phyloP scores from a whole-genome alignment of 2,329 filamentous ascomycete species.

The Stagonosporopsis tanaceti region DNA sequence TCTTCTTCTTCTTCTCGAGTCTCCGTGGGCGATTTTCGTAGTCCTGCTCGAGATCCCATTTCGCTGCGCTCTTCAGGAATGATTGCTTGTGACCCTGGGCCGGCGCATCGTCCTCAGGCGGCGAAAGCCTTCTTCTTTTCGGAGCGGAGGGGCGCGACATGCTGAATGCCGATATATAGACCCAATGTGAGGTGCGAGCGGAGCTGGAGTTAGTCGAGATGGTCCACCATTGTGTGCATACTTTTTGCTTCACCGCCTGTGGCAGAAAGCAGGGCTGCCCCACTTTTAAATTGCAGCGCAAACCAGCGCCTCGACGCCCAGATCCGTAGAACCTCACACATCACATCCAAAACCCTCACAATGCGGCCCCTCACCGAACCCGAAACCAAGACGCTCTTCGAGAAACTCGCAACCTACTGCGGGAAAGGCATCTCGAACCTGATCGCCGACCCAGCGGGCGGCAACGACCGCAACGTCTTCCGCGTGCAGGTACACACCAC shows the following conservation, averaged over 20 bases:
- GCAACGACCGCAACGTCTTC: conserved; percentile 55
- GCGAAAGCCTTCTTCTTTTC: conserved; percentile 50
- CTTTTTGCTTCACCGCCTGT: conserved; percentile 20
- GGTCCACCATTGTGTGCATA: conserved; percentile 1
- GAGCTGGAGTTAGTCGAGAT: neutral
- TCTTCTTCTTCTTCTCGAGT: conserved; percentile 66
- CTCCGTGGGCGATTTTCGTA: conserved; percentile 85
- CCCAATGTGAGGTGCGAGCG: conserved; percentile 1
- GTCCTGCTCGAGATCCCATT: conserved; percentile 91
- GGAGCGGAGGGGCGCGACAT: conserved; percentile 48
- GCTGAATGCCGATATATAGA: neutral
- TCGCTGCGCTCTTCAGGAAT: conserved; percentile 77
- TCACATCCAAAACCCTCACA: conserved; percentile 8
- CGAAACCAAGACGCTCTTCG: conserved; percentile 83
- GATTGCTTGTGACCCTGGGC: conserved; percentile 50
- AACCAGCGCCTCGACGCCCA: conserved; percentile 6
- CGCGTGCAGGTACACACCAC: conserved; percentile 54
- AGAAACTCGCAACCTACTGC: conserved; percentile 93
- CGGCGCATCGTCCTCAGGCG: conserved; percentile 40
- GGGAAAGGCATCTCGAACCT: conserved; percentile 86
- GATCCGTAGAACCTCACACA: conserved; percentile 5
- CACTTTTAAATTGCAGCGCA: neutral
- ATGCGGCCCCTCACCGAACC: conserved; percentile 85
- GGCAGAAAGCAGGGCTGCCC: neutral
- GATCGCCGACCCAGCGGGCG: conserved; percentile 47